Evolutionary conservation across 2,329 filamentous ascomycete genomes (phyloP), one percentile per base, ranked within the genome.

Genomic region (Trichoderma asperellum): DNA sequence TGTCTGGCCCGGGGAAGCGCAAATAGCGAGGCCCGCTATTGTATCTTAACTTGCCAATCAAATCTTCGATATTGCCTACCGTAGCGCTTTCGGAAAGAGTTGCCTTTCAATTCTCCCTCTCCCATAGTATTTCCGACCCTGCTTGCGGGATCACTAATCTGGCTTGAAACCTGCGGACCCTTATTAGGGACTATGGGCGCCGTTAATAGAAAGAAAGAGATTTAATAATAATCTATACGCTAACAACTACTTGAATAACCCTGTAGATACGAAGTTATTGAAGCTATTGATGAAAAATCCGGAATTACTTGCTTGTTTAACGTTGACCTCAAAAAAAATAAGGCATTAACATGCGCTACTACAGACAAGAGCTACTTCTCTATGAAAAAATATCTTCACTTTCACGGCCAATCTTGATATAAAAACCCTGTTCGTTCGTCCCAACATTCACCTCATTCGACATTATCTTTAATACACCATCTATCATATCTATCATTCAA

Each of bases 91-190:
- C 62, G 62, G 62, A 40, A 8, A 57, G 62, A 65, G 11, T 65
- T 65, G 62, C 62, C 62, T 0, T 7, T 6, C 53, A 27, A 27
- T 32, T 24, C 0, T 21, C 35, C 40, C 18, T 43, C 3, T 11
- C 32, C 34, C 21, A n/a, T 29, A 21, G 37, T 65, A 65, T 65
- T 52, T 57, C 62, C 62, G 62, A 47, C 18, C n/a, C 18, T 57
- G 16, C 32, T 11, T 12, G 10, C 35, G 14, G 2, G 62, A 34
- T 65, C 62, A 65, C 52, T 65, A 65, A 65, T 65, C 62, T 14
- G 2, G 24, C n/a, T 34, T 32, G 6, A 43, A 47, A 2, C 16
- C 6, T 10, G 24, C n/a, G 4, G 12, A 16, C 4, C 21, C 5
- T 11, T 12, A 40, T 7, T 24, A 24, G 24, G 14, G 21, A 29